phyloP scores from a whole-genome alignment of 2,329 filamentous ascomycete species.

The Tolypocladium amazonense region DNA sequence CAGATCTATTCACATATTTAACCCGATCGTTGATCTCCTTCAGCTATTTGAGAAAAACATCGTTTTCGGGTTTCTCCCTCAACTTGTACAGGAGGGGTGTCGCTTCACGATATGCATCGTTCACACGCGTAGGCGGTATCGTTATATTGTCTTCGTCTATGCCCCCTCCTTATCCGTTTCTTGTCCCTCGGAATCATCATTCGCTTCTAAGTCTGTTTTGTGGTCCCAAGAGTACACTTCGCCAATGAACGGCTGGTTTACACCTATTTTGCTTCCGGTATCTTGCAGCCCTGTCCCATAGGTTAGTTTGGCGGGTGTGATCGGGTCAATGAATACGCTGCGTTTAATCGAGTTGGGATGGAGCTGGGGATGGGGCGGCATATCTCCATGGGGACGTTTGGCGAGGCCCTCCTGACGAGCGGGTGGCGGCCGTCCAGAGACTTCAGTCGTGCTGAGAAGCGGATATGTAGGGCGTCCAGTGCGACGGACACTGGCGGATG shows the following conservation, averaged over 20 bases:
- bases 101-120: neutral
- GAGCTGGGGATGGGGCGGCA: no score
- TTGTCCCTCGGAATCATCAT: neutral
- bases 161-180: neutral
- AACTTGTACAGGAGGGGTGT: neutral
- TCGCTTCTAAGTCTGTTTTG: neutral
- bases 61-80: neutral
- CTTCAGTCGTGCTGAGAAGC: no score
- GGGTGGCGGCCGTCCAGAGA: no score
- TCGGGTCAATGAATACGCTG: no score
- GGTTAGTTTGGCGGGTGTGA: no score
- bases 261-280: neutral
- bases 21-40: neutral
- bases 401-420: no score
- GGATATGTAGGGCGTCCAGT: no score
- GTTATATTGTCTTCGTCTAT: neutral
- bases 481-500: no score
- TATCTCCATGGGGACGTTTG: no score
- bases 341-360: no score
- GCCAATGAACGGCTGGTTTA: neutral
- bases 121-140: neutral
- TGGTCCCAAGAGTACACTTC: neutral
- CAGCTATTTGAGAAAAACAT: neutral
- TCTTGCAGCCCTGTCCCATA: neutral
- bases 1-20: neutral